Percentiles rank a stretch among this genome's conserved stretches.
These are phyloP conservation scores for Torrubiella hemipterigena DNA, from an alignment of 2,329 filamentous ascomycete species.

Conservation along the genomic window DNA sequence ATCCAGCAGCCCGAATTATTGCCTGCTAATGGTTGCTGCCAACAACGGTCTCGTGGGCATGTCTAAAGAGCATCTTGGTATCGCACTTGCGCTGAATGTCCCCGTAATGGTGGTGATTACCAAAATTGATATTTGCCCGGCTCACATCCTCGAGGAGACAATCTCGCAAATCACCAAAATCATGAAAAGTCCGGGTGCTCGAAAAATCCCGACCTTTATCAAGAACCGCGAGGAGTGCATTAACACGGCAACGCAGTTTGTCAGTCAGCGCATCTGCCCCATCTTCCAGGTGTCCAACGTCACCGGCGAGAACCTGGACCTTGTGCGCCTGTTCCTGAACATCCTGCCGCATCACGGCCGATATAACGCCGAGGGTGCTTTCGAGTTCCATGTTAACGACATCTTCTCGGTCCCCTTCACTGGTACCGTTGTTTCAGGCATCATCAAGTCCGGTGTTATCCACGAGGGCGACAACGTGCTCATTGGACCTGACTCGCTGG, in stretches of 20 bases:
- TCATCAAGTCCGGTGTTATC: conserved; percentile 77
- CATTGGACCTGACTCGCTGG: conserved; percentile 80
- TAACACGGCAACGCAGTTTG: conserved; percentile 90
- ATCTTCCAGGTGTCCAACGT: conserved; percentile 98
- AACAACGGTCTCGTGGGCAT: conserved; percentile 96
- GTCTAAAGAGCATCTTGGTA: conserved; percentile 96
- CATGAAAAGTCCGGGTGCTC: conserved; percentile 81
- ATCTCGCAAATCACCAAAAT: conserved; percentile 86
- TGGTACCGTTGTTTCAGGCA: conserved; percentile 89
- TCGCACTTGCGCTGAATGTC: conserved; percentile 87
- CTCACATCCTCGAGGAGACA: conserved; percentile 88
- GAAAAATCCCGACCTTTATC: conserved; percentile 94
- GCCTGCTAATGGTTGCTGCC: conserved; percentile 92
- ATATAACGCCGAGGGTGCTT: conserved; percentile 76
- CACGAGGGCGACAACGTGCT: conserved; percentile 85
- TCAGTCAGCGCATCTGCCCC: conserved; percentile 88
- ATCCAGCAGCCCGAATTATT: conserved; percentile 94
- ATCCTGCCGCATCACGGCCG: conserved; percentile 90
- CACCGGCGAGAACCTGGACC: conserved; percentile 78
- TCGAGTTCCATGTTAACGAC: conserved; percentile 94
- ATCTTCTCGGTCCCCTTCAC: conserved; percentile 97
- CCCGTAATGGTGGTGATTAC: conserved; percentile 97
- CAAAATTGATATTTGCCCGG: conserved; percentile 96
- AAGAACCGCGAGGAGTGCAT: conserved; percentile 85
- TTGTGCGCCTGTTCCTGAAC: conserved; percentile 87